A percentile compares a stretch with the other conserved stretches of the same genome.
Conservation (phyloP, 2,329 filamentous ascomycete genomes). For the Graphilbum ipis-grandicollis region DNA sequence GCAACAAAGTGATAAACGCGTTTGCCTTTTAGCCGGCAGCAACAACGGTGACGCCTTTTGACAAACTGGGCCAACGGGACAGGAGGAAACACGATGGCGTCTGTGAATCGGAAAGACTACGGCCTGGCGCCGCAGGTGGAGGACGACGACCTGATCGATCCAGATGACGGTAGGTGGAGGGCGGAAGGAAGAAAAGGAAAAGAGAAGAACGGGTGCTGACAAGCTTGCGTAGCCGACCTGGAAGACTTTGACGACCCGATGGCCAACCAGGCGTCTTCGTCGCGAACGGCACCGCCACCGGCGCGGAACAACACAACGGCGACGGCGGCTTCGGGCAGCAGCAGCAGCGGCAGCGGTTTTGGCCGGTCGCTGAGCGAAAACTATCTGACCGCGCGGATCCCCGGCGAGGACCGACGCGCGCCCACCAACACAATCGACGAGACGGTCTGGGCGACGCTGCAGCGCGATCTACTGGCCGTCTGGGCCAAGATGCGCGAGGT, state of each 20-base stretch:
- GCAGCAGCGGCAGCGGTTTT: constrained; percentile 16
- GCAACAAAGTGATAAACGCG: too few species aligned
- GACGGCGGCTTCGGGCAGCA: background rate
- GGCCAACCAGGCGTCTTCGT: constrained; percentile 47
- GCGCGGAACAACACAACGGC: constrained; percentile 56
- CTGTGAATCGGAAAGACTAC: constrained; percentile 32
- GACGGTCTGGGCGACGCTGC: constrained; percentile 91
- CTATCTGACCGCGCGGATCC: constrained; percentile 78
- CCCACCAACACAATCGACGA: constrained; percentile 92
- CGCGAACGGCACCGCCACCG: constrained; percentile 63
- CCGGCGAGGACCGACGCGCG: constrained; percentile 81
- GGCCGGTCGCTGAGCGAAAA: constrained; percentile 47
- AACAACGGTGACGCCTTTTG: too few species aligned
- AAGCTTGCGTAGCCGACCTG: constrained; percentile 45
- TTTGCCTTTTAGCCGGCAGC: background rate
- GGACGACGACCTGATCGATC: constrained; percentile 60
- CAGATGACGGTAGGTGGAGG: constrained; percentile 47
- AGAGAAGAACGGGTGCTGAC: background rate
- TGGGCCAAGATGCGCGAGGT: constrained; percentile 99
- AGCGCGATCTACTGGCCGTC: constrained; percentile 75
- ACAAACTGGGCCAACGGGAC: too few species aligned
- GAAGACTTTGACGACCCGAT: constrained; percentile 88
- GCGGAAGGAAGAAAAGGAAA: too few species aligned
- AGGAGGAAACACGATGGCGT: constrained; percentile 21
- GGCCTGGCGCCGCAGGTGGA: constrained; percentile 40